phyloP scores from a whole-genome alignment of 1,284 basidiomycete genomes.

The Salmacisia buchloeana region DNA sequence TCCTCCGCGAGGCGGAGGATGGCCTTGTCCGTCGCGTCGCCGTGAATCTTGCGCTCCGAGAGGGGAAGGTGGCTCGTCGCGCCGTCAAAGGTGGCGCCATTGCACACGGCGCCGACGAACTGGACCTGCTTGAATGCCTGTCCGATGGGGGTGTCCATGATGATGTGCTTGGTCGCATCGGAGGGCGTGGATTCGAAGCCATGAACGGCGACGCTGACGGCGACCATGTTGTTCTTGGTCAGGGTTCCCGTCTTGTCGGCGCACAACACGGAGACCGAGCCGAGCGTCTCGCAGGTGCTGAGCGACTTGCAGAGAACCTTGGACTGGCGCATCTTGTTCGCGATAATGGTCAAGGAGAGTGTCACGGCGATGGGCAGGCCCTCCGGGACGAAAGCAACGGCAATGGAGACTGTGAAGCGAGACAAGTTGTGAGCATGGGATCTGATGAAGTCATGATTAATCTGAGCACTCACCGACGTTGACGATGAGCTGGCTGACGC shows the following conservation, averaged over 20 bases:
- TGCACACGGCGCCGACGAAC: slow-evolving; percentile 52
- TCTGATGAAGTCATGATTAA: not conserved
- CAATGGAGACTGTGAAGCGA: slow-evolving; percentile 62
- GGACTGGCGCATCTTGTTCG: slow-evolving; percentile 66
- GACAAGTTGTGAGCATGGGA: not conserved
- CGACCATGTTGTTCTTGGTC: slow-evolving; percentile 69
- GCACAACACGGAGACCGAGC: slow-evolving; percentile 62
- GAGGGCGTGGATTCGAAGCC: slow-evolving; percentile 34
- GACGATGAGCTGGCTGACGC: slow-evolving; percentile 54
- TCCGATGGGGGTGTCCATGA: slow-evolving; percentile 18
- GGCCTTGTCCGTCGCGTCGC: slow-evolving; percentile 64
- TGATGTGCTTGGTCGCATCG: slow-evolving; percentile 26
- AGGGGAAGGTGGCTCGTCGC: slow-evolving; percentile 50
- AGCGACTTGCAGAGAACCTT: slow-evolving; percentile 64
- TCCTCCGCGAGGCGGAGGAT: slow-evolving; percentile 61
- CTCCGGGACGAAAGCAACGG: slow-evolving; percentile 65
- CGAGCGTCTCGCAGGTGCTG: slow-evolving; percentile 65
- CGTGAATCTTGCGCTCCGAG: slow-evolving; percentile 57
- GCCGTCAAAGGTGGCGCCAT: slow-evolving; percentile 60
- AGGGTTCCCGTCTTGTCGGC: slow-evolving; percentile 72
- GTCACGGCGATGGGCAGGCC: slow-evolving; percentile 68
- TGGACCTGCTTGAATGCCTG: slow-evolving; percentile 23
- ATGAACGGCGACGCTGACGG: slow-evolving; percentile 54
- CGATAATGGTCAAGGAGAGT: slow-evolving; percentile 64
- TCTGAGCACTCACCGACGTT: not conserved